These are phyloP conservation scores for Raphanus raphanistrum DNA, from an alignment of 345 rosid genomes.

Conservation along the genomic window DNA sequence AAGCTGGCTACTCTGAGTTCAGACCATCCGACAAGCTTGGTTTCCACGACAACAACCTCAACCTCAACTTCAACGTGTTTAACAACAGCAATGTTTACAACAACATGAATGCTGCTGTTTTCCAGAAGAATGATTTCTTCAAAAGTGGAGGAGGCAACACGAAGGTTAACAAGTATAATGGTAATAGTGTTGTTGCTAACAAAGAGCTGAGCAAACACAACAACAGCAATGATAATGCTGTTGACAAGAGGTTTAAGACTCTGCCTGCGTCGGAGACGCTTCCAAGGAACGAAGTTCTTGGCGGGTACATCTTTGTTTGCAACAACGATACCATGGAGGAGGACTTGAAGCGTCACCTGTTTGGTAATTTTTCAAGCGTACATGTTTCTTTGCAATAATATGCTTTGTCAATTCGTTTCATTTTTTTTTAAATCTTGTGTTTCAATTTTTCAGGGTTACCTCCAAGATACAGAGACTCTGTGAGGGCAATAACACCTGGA, in stretches of 20 bases:
- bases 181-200: slow-evolving; percentile 51
- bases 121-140: slow-evolving; percentile 61
- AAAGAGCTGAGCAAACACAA: slow-evolving; percentile 50
- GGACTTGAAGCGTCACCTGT: slow-evolving; percentile 86
- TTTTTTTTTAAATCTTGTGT: not conserved
- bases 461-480: slow-evolving; percentile 96
- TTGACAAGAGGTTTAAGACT: slow-evolving; percentile 59
- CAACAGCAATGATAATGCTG: slow-evolving; percentile 46
- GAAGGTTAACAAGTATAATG: slow-evolving; percentile 61
- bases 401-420: not conserved
- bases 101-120: slow-evolving; percentile 57
- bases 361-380: slow-evolving; percentile 52
- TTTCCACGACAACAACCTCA: slow-evolving; percentile 75
- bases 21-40: slow-evolving; percentile 64
- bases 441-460: slow-evolving; percentile 68
- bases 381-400: not conserved
- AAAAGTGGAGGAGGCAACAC: slow-evolving; percentile 51
- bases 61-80: slow-evolving; percentile 40
- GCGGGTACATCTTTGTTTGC: slow-evolving; percentile 97
- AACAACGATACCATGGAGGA: slow-evolving; percentile 99
- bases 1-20: slow-evolving; percentile 53
- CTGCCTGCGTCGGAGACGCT: slow-evolving; percentile 93
- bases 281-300: slow-evolving; percentile 93
- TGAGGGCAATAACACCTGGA: slow-evolving; percentile 94
- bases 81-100: slow-evolving; percentile 60